These are phyloP conservation scores for Debaryomyces psychrophilus DNA, from an alignment of 1,139 yeast species.

Conservation along the genomic window DNA sequence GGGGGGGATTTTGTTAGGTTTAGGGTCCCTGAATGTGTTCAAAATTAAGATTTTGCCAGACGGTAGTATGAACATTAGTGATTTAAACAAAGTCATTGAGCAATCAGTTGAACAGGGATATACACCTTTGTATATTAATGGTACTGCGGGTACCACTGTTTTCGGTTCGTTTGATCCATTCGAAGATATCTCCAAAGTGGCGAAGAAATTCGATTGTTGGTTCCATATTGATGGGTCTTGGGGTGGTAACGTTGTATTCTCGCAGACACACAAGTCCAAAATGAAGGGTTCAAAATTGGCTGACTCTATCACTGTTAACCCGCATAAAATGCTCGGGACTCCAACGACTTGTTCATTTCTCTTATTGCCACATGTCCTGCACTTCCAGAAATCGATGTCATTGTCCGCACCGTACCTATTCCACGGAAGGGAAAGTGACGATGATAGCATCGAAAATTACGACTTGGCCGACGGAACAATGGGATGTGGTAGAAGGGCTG, in stretches of 20 bases:
- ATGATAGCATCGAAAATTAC: conserved; percentile 56
- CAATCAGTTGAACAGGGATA: conserved; percentile 53
- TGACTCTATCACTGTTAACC: conserved; percentile 80
- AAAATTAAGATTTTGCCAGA: conserved; percentile 59
- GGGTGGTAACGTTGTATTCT: conserved; percentile 86
- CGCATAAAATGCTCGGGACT: conserved; percentile 90
- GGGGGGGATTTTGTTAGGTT: conserved; percentile 76
- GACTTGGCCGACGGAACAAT: conserved; percentile 90
- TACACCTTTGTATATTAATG: conserved; percentile 76
- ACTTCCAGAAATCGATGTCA: conserved; percentile 74
- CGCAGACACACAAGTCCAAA: conserved; percentile 48
- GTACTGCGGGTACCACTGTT: conserved; percentile 90
- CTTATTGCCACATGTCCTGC: conserved; percentile 66
- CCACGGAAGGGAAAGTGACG: conserved; percentile 57
- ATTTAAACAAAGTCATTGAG: conserved; percentile 50
- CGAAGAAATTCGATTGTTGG: conserved; percentile 63
- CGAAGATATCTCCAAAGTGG: conserved; percentile 53
- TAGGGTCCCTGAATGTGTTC: conserved; percentile 67
- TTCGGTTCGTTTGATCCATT: conserved; percentile 82
- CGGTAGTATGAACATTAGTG: conserved; percentile 59
- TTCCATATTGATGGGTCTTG: conserved; percentile 88
- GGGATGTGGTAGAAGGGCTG: conserved; percentile 92
- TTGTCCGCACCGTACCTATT: conserved; percentile 80
- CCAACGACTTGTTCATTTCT: conserved; percentile 86
- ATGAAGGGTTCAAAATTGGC: conserved; percentile 67